Evolutionary conservation across 495 filamentous ascomycete genomes (phyloP).

Genomic region (Chaetomium tenue): DNA sequence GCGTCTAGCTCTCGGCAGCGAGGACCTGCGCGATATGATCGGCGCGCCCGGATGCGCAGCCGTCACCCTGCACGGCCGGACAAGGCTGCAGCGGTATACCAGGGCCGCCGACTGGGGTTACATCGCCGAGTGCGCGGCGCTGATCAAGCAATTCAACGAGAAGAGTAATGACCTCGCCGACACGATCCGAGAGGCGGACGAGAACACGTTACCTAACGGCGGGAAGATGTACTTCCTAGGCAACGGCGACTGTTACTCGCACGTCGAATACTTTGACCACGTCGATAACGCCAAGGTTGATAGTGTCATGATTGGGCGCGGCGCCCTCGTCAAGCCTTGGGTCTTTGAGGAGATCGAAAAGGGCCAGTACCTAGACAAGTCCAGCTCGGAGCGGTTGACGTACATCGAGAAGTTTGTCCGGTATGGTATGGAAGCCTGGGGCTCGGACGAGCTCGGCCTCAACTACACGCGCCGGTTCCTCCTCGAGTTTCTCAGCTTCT

Average conservation of each 20-base stretch:
- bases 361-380: slow-evolving; percentile 93
- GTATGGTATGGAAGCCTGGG: slow-evolving; percentile 92
- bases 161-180: slow-evolving; percentile 63
- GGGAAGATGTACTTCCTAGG: slow-evolving; percentile 82
- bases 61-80: slow-evolving; percentile 90
- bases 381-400: slow-evolving; percentile 77
- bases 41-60: slow-evolving; percentile 82
- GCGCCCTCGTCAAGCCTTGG: slow-evolving; percentile 95
- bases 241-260: slow-evolving; percentile 94
- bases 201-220: slow-evolving; percentile 56
- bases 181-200: slow-evolving; percentile 74
- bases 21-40: slow-evolving; percentile 59
- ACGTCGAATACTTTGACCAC: slow-evolving; percentile 79
- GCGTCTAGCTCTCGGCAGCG: slow-evolving; percentile 74
- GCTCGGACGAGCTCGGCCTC: slow-evolving; percentile 87
- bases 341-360: slow-evolving; percentile 92
- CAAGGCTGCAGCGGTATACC: slow-evolving; percentile 91
- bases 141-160: slow-evolving; percentile 74
- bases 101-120: slow-evolving; percentile 86
- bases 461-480: slow-evolving; percentile 86
- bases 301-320: slow-evolving; percentile 85
- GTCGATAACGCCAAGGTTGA: slow-evolving; percentile 76
- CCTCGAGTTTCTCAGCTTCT: slow-evolving; percentile 93
- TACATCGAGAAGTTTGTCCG: slow-evolving; percentile 84
- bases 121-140: slow-evolving; percentile 81